A percentile compares a stretch with the other conserved stretches of the same genome.
phyloP scores from a whole-genome alignment of 2,329 filamentous ascomycete genomes.

The Aspergillus sergii region DNA sequence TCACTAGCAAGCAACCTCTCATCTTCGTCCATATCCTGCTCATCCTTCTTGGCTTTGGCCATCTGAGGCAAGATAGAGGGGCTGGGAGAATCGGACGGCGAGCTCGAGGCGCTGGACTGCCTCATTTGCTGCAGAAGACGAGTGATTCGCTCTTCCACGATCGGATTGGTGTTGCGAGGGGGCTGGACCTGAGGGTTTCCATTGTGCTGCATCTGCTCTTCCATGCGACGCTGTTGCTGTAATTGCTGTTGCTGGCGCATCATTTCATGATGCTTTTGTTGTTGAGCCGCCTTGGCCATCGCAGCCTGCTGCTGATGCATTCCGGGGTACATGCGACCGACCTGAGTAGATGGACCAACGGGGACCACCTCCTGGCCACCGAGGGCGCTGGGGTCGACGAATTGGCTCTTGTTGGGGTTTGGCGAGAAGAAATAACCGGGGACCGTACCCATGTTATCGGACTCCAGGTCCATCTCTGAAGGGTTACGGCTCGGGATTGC shows the following conservation, averaged over 20 bases:
- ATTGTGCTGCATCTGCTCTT: conserved; percentile 31
- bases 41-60: conserved; percentile 81
- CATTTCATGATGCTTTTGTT: conserved; percentile 63
- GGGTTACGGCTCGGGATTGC: conserved; percentile 59
- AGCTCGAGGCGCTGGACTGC: conserved; percentile 63
- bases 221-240: conserved; percentile 27
- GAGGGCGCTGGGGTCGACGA: conserved; percentile 74
- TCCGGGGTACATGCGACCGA: conserved; percentile 83
- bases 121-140: conserved; percentile 92
- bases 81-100: conserved; percentile 50
- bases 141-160: conserved; percentile 90
- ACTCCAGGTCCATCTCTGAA: conserved; percentile 68
- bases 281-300: conserved; percentile 71
- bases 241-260: conserved; percentile 57
- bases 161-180: conserved; percentile 59
- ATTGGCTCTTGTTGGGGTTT: conserved; percentile 51
- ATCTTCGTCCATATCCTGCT: conserved; percentile 98
- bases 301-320: conserved; percentile 90
- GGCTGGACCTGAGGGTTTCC: conserved; percentile 33
- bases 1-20: conserved; percentile 92
- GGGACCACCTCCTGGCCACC: conserved; percentile 62
- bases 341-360: conserved; percentile 54
- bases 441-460: conserved; percentile 64
- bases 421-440: conserved; percentile 67
- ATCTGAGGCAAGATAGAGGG: conserved; percentile 62